phyloP scores from a whole-genome alignment of 495 filamentous ascomycete genomes.

The Apodospora peruviana region DNA sequence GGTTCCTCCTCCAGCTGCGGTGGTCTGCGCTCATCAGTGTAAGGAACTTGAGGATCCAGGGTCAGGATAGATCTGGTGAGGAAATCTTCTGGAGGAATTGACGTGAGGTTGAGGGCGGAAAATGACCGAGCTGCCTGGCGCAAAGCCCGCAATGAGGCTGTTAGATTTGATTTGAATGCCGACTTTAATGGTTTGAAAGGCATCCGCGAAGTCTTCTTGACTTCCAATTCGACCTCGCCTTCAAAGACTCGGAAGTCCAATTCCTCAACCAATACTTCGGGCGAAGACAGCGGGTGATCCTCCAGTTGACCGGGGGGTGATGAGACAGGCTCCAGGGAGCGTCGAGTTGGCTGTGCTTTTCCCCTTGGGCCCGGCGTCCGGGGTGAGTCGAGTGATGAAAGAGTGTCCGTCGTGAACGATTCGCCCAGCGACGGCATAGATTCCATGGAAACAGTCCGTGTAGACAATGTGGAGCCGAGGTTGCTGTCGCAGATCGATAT shows the following conservation, averaged over 20 bases:
- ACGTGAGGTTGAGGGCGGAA: slow-evolving; percentile 65
- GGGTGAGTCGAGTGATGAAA: slow-evolving; percentile 37
- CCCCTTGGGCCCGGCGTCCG: slow-evolving; percentile 28
- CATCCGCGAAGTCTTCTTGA: slow-evolving; percentile 32
- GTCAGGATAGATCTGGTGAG: slow-evolving; percentile 80
- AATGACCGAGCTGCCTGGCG: slow-evolving; percentile 81
- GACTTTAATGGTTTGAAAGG: slow-evolving; percentile 38
- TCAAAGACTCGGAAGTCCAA: slow-evolving; percentile 44
- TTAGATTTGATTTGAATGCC: slow-evolving; percentile 89
- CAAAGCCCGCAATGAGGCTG: slow-evolving; percentile 81
- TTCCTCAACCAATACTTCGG: slow-evolving; percentile 29
- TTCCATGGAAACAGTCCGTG: slow-evolving; percentile 41
- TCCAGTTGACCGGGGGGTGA: slow-evolving; percentile 34
- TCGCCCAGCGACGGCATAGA: slow-evolving; percentile 42
- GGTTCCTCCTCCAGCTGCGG: slow-evolving; percentile 69
- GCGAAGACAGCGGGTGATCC: slow-evolving; percentile 43
- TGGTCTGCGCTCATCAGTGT: slow-evolving; percentile 85
- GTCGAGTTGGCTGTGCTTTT: slow-evolving; percentile 31
- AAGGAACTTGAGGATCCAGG: slow-evolving; percentile 64
- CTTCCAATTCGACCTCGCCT: slow-evolving; percentile 10
- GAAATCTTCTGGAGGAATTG: slow-evolving; percentile 80
- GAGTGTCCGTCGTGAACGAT: slow-evolving; percentile 32
- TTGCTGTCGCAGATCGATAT: slow-evolving; percentile 38
- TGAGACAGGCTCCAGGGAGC: slow-evolving; percentile 38
- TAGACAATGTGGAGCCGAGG: slow-evolving; percentile 34